phyloP scores from a whole-genome alignment of 257 asterid genomes.

The Nicotiana undulata region DNA sequence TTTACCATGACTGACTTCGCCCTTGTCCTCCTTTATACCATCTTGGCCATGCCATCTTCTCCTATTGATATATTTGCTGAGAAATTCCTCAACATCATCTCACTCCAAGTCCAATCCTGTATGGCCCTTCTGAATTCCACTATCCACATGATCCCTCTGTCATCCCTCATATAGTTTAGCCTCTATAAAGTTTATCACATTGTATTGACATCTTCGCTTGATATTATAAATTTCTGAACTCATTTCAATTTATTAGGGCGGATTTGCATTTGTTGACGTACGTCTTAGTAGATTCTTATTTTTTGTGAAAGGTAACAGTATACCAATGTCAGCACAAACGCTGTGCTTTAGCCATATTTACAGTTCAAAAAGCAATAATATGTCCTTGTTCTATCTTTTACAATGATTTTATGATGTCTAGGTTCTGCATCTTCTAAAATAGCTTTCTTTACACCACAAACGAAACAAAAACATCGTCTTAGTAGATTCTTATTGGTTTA shows the following conservation, averaged over 20 bases:
- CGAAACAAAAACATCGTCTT: neutral
- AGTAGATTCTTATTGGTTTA: slow-evolving; percentile 18
- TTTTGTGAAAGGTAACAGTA: neutral
- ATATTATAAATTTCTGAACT: neutral
- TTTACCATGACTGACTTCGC: neutral
- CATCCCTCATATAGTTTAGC: neutral
- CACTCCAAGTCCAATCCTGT: neutral
- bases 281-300: slow-evolving; percentile 12
- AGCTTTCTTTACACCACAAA: neutral
- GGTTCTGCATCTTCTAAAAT: neutral
- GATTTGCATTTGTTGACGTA: neutral
- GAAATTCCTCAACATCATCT: neutral
- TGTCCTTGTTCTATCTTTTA: neutral
- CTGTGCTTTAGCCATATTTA: neutral
- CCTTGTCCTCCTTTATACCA: neutral
- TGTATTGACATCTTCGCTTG: neutral
- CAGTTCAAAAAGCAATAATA: neutral
- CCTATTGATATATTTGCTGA: neutral
- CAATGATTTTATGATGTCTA: neutral
- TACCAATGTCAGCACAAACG: neutral
- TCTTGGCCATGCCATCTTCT: neutral
- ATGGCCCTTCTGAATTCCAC: neutral
- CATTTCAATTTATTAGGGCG: neutral
- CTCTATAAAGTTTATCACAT: neutral
- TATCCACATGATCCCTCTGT: neutral